Evolutionary conservation across 75 land plant species (phyloP).

Genomic region (Pinus tabuliformis): DNA sequence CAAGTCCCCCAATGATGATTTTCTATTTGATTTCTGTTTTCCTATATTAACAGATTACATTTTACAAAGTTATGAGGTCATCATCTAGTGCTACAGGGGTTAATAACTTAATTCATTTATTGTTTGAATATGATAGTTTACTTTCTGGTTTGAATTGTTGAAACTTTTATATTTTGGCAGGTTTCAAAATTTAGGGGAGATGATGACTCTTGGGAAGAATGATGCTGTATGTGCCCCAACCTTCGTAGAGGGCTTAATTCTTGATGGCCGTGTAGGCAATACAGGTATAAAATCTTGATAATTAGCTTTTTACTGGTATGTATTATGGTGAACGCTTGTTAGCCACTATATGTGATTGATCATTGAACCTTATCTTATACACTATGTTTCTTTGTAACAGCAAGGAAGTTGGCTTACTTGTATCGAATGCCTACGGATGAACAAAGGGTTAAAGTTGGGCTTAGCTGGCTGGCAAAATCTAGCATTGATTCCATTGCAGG

Average conservation of each 20-base stretch:
- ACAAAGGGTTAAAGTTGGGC: conserved; percentile 84
- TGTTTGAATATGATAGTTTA: not conserved
- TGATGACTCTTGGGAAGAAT: conserved; percentile 94
- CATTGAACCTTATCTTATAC: not conserved
- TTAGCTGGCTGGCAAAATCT: conserved; percentile 92
- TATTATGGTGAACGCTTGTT: not conserved
- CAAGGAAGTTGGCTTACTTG: conserved; percentile 87
- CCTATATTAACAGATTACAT: too few species aligned
- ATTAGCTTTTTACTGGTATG: not conserved
- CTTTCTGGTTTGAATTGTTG: not conserved
- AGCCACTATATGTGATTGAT: not conserved
- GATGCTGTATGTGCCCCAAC: conserved; percentile 85
- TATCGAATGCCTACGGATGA: conserved; percentile 93
- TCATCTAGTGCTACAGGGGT: too few species aligned
- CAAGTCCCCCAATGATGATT: too few species aligned
- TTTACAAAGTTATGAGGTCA: too few species aligned
- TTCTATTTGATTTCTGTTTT: too few species aligned
- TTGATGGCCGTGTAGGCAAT: conserved; percentile 93
- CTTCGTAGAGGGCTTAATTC: conserved; percentile 83
- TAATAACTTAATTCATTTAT: too few species aligned
- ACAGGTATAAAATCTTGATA: conserved; percentile 43
- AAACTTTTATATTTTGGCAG: conserved; percentile 35
- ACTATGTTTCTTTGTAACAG: conserved; percentile 37
- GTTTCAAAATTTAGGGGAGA: conserved; percentile 95
- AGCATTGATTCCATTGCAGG: conserved; percentile 75